Evolutionary conservation across 192 early-diverging fungal species (phyloP).

Genomic region (Dimargaris cristalligena): DNA sequence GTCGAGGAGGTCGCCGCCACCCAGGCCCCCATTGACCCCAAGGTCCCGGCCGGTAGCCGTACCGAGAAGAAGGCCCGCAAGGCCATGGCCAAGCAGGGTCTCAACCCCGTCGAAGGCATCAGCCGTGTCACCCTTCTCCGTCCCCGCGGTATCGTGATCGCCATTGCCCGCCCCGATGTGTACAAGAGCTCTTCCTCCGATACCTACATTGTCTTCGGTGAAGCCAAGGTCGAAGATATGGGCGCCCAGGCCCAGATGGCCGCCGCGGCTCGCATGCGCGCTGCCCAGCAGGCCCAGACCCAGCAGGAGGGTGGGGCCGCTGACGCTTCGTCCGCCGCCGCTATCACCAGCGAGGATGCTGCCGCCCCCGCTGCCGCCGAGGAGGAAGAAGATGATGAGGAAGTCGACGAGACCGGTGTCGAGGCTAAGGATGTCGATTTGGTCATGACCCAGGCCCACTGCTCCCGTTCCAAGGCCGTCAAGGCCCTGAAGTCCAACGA

Average conservation of each 20-base stretch:
- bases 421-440: slow-evolving; percentile 87
- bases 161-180: slow-evolving; percentile 80
- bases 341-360: slow-evolving; percentile 21
- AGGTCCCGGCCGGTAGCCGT: slow-evolving; percentile 18
- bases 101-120: slow-evolving; percentile 72
- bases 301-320: slow-evolving; percentile 17
- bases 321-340: slow-evolving; percentile 22
- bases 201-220: slow-evolving; percentile 94
- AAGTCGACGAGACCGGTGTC: slow-evolving; percentile 68
- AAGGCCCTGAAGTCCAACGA: slow-evolving; percentile 74
- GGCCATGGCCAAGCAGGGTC: slow-evolving; percentile 80
- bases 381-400: slow-evolving; percentile 56
- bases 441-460: slow-evolving; percentile 80
- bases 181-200: slow-evolving; percentile 78
- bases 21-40: neutral
- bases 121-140: slow-evolving; percentile 78
- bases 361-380: slow-evolving; percentile 16
- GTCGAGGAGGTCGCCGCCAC: neutral
- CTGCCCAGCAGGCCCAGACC: slow-evolving; percentile 34
- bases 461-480: slow-evolving; percentile 73
- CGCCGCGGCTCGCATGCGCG: slow-evolving; percentile 39
- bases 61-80: slow-evolving; percentile 96
- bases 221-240: slow-evolving; percentile 76
- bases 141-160: slow-evolving; percentile 64
- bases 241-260: slow-evolving; percentile 46